These are phyloP conservation scores for Lipomyces yamanashiensis DNA, from an alignment of 805 yeast genomes.

Conservation along the genomic window DNA sequence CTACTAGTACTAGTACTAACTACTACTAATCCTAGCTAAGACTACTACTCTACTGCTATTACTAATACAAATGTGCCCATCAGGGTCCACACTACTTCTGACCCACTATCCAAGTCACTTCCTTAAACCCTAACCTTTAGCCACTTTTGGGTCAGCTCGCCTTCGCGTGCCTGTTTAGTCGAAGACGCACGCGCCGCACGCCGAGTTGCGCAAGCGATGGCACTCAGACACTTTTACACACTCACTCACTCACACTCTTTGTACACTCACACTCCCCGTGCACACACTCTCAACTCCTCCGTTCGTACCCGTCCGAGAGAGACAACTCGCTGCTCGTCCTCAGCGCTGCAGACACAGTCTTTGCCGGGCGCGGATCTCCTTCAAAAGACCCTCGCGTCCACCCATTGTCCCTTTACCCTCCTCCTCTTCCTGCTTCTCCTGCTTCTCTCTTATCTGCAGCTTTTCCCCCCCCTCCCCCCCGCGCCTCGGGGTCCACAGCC, in stretches of 20 bases:
- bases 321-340: background rate
- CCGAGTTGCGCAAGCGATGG: conserved; percentile 5
- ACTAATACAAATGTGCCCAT: too few species aligned
- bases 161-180: conserved; percentile 18
- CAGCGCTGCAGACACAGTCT: background rate
- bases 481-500: background rate
- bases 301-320: too few species aligned
- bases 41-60: too few species aligned
- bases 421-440: background rate
- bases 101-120: too few species aligned
- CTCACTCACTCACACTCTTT: too few species aligned
- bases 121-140: too few species aligned
- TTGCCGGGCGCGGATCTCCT: background rate
- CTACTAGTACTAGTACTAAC: too few species aligned
- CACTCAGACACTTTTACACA: background rate
- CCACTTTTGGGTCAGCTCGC: conserved; percentile 7
- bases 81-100: background rate
- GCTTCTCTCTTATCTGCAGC: too few species aligned
- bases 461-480: background rate
- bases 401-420: background rate
- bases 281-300: background rate
- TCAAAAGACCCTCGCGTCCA: background rate
- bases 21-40: too few species aligned
- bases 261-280: too few species aligned
- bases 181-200: conserved; percentile 8